Evolutionary conservation across 495 filamentous ascomycete genomes (phyloP).

Genomic region (Neurospora hispaniola): DNA sequence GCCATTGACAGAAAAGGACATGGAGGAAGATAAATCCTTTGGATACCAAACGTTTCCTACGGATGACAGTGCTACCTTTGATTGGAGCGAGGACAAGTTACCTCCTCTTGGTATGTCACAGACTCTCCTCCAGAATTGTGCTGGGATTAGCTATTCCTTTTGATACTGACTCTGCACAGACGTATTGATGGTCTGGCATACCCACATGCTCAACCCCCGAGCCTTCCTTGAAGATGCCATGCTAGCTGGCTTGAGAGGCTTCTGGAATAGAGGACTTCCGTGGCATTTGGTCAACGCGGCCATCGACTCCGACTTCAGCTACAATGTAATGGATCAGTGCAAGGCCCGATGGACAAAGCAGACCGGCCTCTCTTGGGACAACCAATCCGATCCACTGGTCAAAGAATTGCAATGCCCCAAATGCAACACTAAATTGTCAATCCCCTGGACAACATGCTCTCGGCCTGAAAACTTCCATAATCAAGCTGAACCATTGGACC

Average conservation of each 20-base stretch:
- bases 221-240: conserved; percentile 71
- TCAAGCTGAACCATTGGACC: conserved; percentile 1
- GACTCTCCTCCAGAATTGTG: neutral
- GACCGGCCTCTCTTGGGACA: conserved; percentile 52
- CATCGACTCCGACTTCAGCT: conserved; percentile 59
- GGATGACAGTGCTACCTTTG: conserved; percentile 4
- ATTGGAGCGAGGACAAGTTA: conserved; percentile 23
- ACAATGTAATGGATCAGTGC: conserved; percentile 39
- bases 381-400: conserved; percentile 35
- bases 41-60: conserved; percentile 17
- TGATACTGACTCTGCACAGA: conserved; percentile 37
- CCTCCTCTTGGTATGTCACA: conserved; percentile 30
- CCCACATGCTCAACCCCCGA: conserved; percentile 75
- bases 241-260: conserved; percentile 42
- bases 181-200: conserved; percentile 85
- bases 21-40: conserved; percentile 8
- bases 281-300: conserved; percentile 53
- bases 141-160: neutral
- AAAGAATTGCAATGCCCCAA: conserved; percentile 48
- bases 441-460: conserved; percentile 52
- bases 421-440: conserved; percentile 33
- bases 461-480: conserved; percentile 19
- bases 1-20: conserved; percentile 24
- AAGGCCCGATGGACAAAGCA: conserved; percentile 34
- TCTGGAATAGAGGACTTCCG: conserved; percentile 62